These are phyloP conservation scores for Jasminum sambac DNA, from an alignment of 257 asterid genomes.

Conservation along the genomic window DNA sequence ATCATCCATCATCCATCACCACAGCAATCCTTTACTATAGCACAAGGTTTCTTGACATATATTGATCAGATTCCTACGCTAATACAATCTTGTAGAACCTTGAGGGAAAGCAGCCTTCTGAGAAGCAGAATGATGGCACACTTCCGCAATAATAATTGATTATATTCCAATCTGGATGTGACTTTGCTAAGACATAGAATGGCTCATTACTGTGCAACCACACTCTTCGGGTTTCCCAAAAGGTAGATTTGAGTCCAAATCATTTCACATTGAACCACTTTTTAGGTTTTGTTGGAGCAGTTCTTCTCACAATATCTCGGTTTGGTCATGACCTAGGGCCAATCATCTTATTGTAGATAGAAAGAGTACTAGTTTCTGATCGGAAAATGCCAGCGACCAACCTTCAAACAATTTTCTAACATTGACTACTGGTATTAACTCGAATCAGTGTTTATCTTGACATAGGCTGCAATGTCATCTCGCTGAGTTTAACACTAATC, in stretches of 20 bases:
- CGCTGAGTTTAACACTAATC: neutral
- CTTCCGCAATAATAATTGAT: neutral
- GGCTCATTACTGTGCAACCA: neutral
- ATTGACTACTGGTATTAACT: neutral
- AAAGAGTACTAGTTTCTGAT: neutral
- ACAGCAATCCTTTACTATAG: neutral
- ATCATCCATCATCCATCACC: neutral
- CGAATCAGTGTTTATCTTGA: neutral
- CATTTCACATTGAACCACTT: neutral
- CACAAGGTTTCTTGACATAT: neutral
- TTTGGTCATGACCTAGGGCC: neutral
- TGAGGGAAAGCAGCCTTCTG: neutral
- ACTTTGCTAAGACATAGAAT: neutral
- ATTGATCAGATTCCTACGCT: neutral
- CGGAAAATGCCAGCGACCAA: neutral
- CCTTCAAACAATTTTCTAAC: neutral
- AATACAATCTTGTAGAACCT: neutral
- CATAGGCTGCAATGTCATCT: neutral
- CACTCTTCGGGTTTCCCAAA: neutral
- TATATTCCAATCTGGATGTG: neutral
- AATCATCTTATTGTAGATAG: neutral
- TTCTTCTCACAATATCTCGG: neutral
- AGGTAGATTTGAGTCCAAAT: neutral
- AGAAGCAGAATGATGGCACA: neutral
- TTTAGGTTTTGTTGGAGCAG: neutral